phyloP scores from a whole-genome alignment of 345 rosid species.

The Citrus trifoliata region DNA sequence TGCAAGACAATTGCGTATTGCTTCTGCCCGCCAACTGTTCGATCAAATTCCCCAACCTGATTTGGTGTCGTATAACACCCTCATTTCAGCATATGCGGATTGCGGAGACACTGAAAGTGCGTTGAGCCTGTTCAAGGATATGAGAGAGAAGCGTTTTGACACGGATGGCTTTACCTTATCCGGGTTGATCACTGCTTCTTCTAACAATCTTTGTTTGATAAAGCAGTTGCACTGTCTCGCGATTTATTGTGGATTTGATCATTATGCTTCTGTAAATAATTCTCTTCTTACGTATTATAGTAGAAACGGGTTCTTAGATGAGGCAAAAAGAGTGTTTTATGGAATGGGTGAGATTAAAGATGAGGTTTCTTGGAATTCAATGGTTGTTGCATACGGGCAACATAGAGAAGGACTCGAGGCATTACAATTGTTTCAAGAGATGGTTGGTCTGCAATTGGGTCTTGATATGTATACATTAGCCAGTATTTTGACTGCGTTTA shows the following conservation, averaged over 20 bases:
- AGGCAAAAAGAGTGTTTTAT: slow-evolving; percentile 55
- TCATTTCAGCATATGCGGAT: slow-evolving; percentile 71
- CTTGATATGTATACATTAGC: slow-evolving; percentile 82
- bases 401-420: slow-evolving; percentile 68
- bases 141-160: slow-evolving; percentile 50
- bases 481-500: slow-evolving; percentile 73
- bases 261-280: slow-evolving; percentile 70
- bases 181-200: slow-evolving; percentile 60
- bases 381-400: slow-evolving; percentile 89
- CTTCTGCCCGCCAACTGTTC: slow-evolving; percentile 60
- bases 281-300: slow-evolving; percentile 64
- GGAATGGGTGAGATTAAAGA: slow-evolving; percentile 60
- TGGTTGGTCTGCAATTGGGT: slow-evolving; percentile 47
- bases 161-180: slow-evolving; percentile 81
- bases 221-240: slow-evolving; percentile 66
- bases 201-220: slow-evolving; percentile 41
- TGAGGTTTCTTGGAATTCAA: slow-evolving; percentile 93
- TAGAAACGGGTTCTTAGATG: slow-evolving; percentile 58
- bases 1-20: slow-evolving; percentile 40
- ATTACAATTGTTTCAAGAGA: slow-evolving; percentile 60
- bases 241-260: slow-evolving; percentile 56
- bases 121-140: slow-evolving; percentile 45
- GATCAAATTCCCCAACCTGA: slow-evolving; percentile 82
- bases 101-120: slow-evolving; percentile 43
- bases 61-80: slow-evolving; percentile 73